Evolutionary conservation across 1,284 basidiomycete species (phyloP), one percentile per base, ranked within the genome.

Genomic region (Fomitopsis pinicola): DNA sequence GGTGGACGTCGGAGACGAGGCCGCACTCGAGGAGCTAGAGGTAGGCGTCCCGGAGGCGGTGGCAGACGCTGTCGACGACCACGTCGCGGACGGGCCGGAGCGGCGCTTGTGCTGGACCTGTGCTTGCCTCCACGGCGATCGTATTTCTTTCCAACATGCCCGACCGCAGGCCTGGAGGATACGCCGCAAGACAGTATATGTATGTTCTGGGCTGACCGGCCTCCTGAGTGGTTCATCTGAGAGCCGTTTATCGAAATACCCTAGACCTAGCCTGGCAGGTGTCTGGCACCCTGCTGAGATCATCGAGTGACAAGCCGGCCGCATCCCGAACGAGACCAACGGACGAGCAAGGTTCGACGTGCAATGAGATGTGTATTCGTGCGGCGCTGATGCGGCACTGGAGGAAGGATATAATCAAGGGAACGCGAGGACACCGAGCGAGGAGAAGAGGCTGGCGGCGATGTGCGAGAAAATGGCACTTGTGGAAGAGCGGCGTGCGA

Each of bases 31-130:
- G 15, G 59, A 44, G 45, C 44, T 58, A 14, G 50, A 48, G 10
- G 54, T 38, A 22, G 54, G 58, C 61, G 61, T 62, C 45, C 52
- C 28, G 28, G 59, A 52, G 45, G 52, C 26, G 6, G 59, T 55
- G 2, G n/a, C 46, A 42, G 59, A 36, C 22, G 57, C 48, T 22
- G 54, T 40, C 14, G 56, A 22, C 2, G 30, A 36, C 52, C 56
- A 58, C 10, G 66, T 68, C 17, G 65, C 65, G 55, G 71, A 69
- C 9, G 68, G 64, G 33, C 67, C 65, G 35, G 33, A 40, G 40
- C 69, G 67, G 44, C 65, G 64, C 48, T 55, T 57, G 45, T 44
- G 38, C 38, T 40, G 22, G 10, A 46, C 42, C 15, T 68, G 62
- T 45, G 57, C 59, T 60, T 62, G 58, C 54, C 63, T 62, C 19